These are phyloP conservation scores for Hygrocybe coccinea DNA, from an alignment of 768 basidiomycete species.

Conservation along the genomic window DNA sequence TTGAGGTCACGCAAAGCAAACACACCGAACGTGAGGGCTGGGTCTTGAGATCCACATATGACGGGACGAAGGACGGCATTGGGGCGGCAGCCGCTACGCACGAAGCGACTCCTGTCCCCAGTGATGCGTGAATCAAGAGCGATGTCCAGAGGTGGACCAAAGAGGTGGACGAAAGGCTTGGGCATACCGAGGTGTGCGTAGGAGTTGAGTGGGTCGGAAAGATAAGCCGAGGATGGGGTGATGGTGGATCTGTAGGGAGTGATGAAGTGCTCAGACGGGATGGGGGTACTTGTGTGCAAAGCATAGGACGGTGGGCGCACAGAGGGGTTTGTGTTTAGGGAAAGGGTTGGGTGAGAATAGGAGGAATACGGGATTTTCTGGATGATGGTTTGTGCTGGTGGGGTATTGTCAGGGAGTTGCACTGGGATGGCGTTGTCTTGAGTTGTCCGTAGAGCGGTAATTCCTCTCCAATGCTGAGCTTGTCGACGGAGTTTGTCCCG, in stretches of 20 bases:
- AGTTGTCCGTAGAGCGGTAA: constrained; percentile 46
- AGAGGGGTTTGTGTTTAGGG: constrained; percentile 35
- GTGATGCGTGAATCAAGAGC: constrained; percentile 75
- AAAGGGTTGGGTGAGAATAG: constrained; percentile 31
- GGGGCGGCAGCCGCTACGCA: constrained; percentile 59
- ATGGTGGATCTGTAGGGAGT: constrained; percentile 62
- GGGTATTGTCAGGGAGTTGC: constrained; percentile 11
- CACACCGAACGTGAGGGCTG: constrained; percentile 63
- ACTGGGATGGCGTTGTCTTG: constrained; percentile 17
- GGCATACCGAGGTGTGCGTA: constrained; percentile 80
- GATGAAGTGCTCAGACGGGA: constrained; percentile 53
- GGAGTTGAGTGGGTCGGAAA: constrained; percentile 78
- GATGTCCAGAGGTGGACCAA: constrained; percentile 72
- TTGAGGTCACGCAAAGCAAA: constrained; percentile 74
- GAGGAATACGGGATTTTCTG: constrained; percentile 26
- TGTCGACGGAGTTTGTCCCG: constrained; percentile 51
- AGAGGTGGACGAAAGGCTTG: constrained; percentile 75
- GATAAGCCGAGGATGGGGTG: constrained; percentile 62
- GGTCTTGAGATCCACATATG: constrained; percentile 30
- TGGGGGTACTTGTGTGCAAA: constrained; percentile 57
- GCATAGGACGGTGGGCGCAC: constrained; percentile 57
- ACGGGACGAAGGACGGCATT: constrained; percentile 61
- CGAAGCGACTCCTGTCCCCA: constrained; percentile 61
- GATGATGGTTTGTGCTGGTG: constrained; percentile 17
- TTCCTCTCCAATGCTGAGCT: constrained; percentile 62